phyloP scores from a whole-genome alignment of 306 rosid species.

The Begonia masoniana region DNA sequence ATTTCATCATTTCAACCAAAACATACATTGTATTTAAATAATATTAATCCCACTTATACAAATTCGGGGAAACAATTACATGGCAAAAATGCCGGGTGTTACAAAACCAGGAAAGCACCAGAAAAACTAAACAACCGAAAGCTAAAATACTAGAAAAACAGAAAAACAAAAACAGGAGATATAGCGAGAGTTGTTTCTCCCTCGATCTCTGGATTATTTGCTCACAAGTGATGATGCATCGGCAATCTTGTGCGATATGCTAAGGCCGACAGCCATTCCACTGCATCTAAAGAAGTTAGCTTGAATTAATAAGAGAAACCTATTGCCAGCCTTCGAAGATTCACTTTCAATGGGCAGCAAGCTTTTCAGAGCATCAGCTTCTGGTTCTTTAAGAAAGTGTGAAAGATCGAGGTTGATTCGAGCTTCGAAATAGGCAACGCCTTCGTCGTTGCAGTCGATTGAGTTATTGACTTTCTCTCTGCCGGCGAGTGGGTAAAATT shows the following conservation, averaged over 20 bases:
- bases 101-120: too few species aligned
- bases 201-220: too few species aligned
- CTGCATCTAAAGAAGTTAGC: slow-evolving; percentile 35
- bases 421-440: slow-evolving; percentile 13
- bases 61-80: too few species aligned
- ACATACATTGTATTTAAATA: too few species aligned
- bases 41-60: too few species aligned
- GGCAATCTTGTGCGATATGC: slow-evolving; percentile 27
- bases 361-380: not conserved
- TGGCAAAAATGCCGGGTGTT: too few species aligned
- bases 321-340: slow-evolving; percentile 6
- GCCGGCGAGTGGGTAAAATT: slow-evolving; percentile 41
- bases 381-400: slow-evolving; percentile 6
- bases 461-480: slow-evolving; percentile 13
- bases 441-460: slow-evolving; percentile 11
- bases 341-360: slow-evolving; percentile 4
- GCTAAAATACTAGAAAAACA: too few species aligned
- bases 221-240: slow-evolving; percentile 46
- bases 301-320: slow-evolving; percentile 8
- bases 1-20: too few species aligned
- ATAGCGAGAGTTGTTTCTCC: too few species aligned
- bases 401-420: slow-evolving; percentile 3
- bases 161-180: too few species aligned
- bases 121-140: too few species aligned
- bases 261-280: slow-evolving; percentile 31